Conservation (phyloP, 1,284 basidiomycete genomes). For the Agroathelia rolfsii region DNA sequence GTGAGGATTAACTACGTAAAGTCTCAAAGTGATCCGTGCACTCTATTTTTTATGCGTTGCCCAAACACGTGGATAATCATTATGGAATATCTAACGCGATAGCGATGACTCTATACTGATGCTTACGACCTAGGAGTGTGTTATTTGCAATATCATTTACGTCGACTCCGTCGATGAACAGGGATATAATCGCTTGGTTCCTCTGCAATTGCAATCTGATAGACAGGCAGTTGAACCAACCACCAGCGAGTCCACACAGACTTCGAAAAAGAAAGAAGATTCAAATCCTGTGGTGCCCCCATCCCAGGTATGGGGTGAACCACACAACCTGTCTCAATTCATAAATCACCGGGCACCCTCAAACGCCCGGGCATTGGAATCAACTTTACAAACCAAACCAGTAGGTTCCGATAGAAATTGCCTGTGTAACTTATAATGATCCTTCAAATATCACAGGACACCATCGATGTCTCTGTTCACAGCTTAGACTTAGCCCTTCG, state of each 20-base stretch:
- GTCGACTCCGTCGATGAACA: slow-evolving; percentile 39
- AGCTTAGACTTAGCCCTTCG: slow-evolving; percentile 47
- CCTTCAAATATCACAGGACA: too few relatives aligned
- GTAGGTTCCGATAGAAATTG: too few relatives aligned
- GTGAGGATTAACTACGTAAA: slow-evolving; percentile 24
- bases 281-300: too few relatives aligned
- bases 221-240: slow-evolving; percentile 3
- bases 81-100: slow-evolving; percentile 1
- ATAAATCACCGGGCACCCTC: too few relatives aligned
- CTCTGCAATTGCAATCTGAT: slow-evolving; percentile 1
- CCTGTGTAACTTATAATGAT: too few relatives aligned
- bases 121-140: slow-evolving; percentile 52
- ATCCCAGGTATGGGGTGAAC: too few relatives aligned
- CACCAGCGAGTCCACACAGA: not conserved
- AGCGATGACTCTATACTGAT: slow-evolving; percentile 1
- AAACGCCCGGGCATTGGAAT: too few relatives aligned
- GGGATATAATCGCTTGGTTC: slow-evolving; percentile 39
- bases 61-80: slow-evolving; percentile 5
- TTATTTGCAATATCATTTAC: slow-evolving; percentile 60
- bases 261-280: not conserved
- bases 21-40: too few relatives aligned
- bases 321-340: too few relatives aligned
- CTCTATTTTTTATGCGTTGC: slow-evolving; percentile 4
- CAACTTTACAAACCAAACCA: too few relatives aligned
- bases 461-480: slow-evolving; percentile 28